phyloP scores from a whole-genome alignment of 75 land plant genomes.

The Cryptomeria japonica region DNA sequence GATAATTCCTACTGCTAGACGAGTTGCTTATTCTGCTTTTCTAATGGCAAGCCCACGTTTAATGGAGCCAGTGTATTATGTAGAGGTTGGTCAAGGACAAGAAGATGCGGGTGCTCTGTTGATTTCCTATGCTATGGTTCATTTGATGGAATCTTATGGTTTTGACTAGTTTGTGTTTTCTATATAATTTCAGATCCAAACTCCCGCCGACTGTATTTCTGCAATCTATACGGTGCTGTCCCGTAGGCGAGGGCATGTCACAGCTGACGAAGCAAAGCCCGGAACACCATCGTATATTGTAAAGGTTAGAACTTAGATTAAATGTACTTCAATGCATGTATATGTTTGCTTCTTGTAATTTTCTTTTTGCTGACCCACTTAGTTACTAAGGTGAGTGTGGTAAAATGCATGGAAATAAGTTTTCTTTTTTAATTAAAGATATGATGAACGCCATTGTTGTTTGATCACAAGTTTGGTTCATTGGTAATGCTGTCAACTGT shows the following conservation, averaged over 20 bases:
- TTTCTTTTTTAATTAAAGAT: not conserved
- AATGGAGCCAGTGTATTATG: slow-evolving; percentile 99
- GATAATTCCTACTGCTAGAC: slow-evolving; percentile 98
- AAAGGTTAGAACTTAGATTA: slow-evolving; percentile 54
- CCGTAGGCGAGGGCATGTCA: slow-evolving; percentile 95
- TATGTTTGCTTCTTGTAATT: not conserved
- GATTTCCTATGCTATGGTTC: not conserved
- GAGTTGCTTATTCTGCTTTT: slow-evolving; percentile 98
- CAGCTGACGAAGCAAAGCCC: slow-evolving; percentile 93
- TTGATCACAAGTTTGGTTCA: not conserved
- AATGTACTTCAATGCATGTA: not conserved
- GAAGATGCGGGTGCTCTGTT: not conserved
- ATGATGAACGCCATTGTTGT: not conserved
- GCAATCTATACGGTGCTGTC: slow-evolving; percentile 97
- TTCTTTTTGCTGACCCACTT: not conserved
- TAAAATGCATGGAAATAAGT: not conserved
- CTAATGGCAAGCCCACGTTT: slow-evolving; percentile 97
- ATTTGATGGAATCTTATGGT: not conserved
- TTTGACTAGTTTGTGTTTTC: not conserved
- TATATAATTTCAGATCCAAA: slow-evolving; percentile 80
- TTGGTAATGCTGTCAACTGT: not conserved
- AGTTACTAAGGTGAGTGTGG: not conserved
- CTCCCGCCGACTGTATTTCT: slow-evolving; percentile 98
- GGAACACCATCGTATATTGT: slow-evolving; percentile 99
- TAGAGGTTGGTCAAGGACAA: slow-evolving; percentile 61